These are phyloP conservation scores for Eucalyptus melliodora DNA, from an alignment of 345 rosid species.

Conservation along the genomic window DNA sequence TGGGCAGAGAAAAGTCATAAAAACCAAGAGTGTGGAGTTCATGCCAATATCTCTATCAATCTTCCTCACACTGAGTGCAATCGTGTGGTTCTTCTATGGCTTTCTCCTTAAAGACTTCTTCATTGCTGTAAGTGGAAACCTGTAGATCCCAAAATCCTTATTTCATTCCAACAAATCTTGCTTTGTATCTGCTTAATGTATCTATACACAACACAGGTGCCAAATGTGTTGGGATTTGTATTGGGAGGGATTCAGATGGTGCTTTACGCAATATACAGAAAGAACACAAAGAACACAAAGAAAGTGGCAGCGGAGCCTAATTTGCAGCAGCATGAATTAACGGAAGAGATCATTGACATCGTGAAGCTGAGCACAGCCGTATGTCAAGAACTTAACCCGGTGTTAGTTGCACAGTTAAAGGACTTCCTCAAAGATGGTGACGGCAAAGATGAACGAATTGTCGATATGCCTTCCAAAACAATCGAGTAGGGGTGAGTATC, in stretches of 20 bases:
- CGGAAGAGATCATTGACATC: constrained; percentile 19
- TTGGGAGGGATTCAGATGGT: constrained; percentile 69
- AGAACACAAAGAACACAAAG: constrained; percentile 14
- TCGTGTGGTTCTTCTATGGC: constrained; percentile 90
- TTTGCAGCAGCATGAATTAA: constrained; percentile 22
- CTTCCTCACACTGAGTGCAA: constrained; percentile 73
- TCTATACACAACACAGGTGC: constrained; percentile 24
- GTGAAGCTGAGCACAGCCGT: neutral
- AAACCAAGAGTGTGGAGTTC: constrained; percentile 71
- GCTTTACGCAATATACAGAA: constrained; percentile 62
- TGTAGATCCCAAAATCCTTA: neutral
- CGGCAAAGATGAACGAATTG: neutral
- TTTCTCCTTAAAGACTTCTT: constrained; percentile 42
- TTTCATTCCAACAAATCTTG: neutral
- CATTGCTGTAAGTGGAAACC: constrained; percentile 45
- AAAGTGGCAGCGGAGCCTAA: constrained; percentile 8
- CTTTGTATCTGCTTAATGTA: neutral
- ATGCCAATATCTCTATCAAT: constrained; percentile 67
- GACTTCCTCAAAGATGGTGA: neutral
- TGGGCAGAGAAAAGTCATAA: constrained; percentile 66
- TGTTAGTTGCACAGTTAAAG: neutral
- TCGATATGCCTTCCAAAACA: neutral
- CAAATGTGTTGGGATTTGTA: constrained; percentile 63
- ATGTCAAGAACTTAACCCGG: neutral
- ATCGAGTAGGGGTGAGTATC: too few species aligned